Conservation (phyloP, 2,329 filamentous ascomycete species). For the Torrubiella hemipterigena region DNA sequence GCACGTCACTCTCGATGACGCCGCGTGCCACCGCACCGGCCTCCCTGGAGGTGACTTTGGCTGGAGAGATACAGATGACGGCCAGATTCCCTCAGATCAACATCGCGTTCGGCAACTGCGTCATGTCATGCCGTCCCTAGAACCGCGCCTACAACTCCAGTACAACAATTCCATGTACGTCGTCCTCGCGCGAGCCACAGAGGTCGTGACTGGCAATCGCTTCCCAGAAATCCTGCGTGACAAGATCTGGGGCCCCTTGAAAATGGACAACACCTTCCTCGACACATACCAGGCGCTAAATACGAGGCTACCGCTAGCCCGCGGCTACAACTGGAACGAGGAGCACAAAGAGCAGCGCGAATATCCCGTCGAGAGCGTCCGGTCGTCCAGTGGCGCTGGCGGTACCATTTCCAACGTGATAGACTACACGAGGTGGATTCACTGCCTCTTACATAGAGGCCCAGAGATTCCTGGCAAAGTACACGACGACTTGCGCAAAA, state of each 20-base stretch:
- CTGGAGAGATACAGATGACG: background rate
- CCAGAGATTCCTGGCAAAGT: slow-evolving; percentile 12
- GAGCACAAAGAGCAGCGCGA: slow-evolving; percentile 10
- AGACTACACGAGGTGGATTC: slow-evolving; percentile 41
- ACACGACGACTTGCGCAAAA: slow-evolving; percentile 11
- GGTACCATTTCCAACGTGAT: slow-evolving; percentile 30
- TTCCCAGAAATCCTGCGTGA: slow-evolving; percentile 28
- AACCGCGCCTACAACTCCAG: slow-evolving; percentile 30
- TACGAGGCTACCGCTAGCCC: slow-evolving; percentile 20
- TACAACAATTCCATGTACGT: slow-evolving; percentile 41
- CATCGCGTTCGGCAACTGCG: slow-evolving; percentile 30
- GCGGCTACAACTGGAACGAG: slow-evolving; percentile 28
- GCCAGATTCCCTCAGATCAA: slow-evolving; percentile 14
- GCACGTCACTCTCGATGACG: background rate
- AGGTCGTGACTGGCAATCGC: slow-evolving; percentile 23
- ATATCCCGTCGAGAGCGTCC: slow-evolving; percentile 13
- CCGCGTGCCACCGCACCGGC: background rate
- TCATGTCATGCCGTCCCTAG: slow-evolving; percentile 28
- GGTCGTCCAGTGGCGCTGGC: slow-evolving; percentile 26
- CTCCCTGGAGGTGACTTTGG: background rate
- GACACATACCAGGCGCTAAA: slow-evolving; percentile 14
- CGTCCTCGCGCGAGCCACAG: slow-evolving; percentile 31
- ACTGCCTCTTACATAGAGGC: slow-evolving; percentile 26
- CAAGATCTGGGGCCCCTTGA: slow-evolving; percentile 30
- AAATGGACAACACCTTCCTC: slow-evolving; percentile 31